phyloP scores from a whole-genome alignment of 768 basidiomycete species.

The Kwoniella europaea region DNA sequence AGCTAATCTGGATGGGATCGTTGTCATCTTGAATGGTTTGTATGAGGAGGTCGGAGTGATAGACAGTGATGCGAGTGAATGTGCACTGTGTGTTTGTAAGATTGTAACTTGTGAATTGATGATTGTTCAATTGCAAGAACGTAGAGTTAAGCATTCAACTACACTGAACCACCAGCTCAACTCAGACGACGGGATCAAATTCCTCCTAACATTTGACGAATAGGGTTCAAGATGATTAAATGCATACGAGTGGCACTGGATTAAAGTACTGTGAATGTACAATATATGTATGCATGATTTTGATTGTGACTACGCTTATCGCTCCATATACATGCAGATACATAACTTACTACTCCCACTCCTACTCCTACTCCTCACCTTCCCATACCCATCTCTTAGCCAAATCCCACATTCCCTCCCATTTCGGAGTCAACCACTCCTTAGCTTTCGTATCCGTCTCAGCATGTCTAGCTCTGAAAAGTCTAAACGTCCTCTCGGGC shows the following conservation, averaged over 20 bases:
- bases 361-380: conserved; percentile 41
- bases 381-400: conserved; percentile 70
- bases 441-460: conserved; percentile 75
- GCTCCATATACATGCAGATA: background rate
- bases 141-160: background rate
- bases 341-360: background rate
- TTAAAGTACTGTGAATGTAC: background rate
- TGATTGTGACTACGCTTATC: background rate
- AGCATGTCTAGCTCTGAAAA: conserved; percentile 71
- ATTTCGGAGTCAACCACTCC: conserved; percentile 80
- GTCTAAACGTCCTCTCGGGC: conserved; percentile 77
- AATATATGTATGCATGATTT: conserved; percentile 4
- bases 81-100: no score
- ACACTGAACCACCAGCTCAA: background rate
- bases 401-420: conserved; percentile 92
- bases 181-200: conserved; percentile 13
- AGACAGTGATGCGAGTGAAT: background rate
- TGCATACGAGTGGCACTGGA: conserved; percentile 12
- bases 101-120: no score
- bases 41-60: background rate
- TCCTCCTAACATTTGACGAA: conserved; percentile 10
- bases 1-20: conserved; percentile 88
- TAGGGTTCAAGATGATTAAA: conserved; percentile 3
- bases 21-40: conserved; percentile 64
- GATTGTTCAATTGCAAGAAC: no score